Evolutionary conservation across 208 protist species (phyloP).

Genomic region (Porcisia hertigi): DNA sequence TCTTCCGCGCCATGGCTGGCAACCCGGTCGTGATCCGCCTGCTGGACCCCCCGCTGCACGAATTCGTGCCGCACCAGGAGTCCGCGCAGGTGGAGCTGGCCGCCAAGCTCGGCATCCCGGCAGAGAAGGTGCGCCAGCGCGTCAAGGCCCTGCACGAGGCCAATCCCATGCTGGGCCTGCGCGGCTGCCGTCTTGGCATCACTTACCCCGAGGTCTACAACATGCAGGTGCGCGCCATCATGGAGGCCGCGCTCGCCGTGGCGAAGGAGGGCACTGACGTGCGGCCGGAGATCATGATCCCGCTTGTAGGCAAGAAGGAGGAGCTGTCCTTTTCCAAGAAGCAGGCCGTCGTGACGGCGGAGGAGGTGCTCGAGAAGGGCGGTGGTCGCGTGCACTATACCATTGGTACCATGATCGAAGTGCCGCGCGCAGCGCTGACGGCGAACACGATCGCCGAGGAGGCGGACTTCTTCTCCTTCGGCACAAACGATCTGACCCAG

Average conservation of each 20-base stretch:
- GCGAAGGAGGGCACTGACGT: conserved; percentile 57
- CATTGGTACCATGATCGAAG: conserved; percentile 95
- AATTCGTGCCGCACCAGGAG: conserved; percentile 93
- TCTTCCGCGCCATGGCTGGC: conserved; percentile 92
- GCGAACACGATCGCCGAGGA: conserved; percentile 90
- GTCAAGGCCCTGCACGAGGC: conserved; percentile 88
- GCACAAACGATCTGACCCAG: conserved; percentile 97
- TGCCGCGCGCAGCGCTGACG: conserved; percentile 83
- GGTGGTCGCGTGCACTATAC: conserved; percentile 69
- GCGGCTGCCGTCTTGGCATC: conserved; percentile 93
- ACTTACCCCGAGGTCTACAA: conserved; percentile 95
- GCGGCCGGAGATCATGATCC: conserved; percentile 94
- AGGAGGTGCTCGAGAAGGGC: conserved; percentile 46
- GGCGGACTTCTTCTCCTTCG: conserved; percentile 96
- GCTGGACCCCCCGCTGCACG: conserved; percentile 96
- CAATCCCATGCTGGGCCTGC: conserved; percentile 96
- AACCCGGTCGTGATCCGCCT: conserved; percentile 92
- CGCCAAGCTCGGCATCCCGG: conserved; percentile 56
- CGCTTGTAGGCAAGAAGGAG: conserved; percentile 81
- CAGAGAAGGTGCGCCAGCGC: conserved; percentile 65
- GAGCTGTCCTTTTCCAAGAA: conserved; percentile 86
- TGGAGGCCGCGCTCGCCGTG: conserved; percentile 88
- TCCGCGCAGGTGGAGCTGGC: conserved; percentile 72
- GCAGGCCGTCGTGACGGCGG: conserved; percentile 66
- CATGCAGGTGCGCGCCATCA: conserved; percentile 94